Percentiles rank a stretch among this genome's conserved stretches.
phyloP scores from a whole-genome alignment of 129 eudicot species.

The Arctium minus region DNA sequence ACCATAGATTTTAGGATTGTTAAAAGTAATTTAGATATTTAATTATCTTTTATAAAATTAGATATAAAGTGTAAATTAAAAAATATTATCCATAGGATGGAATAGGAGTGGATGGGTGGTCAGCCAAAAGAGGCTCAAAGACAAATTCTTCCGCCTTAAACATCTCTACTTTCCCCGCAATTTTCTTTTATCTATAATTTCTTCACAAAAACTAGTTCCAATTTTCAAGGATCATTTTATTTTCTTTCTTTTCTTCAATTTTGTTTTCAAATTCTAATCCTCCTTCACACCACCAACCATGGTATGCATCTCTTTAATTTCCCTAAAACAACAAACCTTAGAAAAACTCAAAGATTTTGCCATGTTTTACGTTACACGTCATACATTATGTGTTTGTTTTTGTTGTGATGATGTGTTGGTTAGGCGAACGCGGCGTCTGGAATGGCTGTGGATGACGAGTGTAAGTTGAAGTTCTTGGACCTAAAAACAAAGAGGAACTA shows the following conservation, averaged over 20 bases:
- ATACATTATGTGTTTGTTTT: constrained; percentile 5
- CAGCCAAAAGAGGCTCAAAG: constrained; percentile 30
- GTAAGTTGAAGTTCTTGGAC: constrained; percentile 77
- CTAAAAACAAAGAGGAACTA: constrained; percentile 72
- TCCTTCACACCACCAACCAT: constrained; percentile 29
- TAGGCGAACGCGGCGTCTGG: constrained; percentile 89
- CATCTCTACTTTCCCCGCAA: constrained; percentile 33
- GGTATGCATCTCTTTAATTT: constrained; percentile 19
- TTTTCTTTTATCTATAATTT: constrained; percentile 23
- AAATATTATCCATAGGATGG: constrained; percentile 22
- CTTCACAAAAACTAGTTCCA: constrained; percentile 16
- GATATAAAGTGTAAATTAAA: no score
- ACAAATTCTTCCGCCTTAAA: constrained; percentile 31
- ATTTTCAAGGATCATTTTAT: constrained; percentile 26
- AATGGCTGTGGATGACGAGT: constrained; percentile 84
- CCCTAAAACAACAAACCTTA: background rate
- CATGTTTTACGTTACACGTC: background rate
- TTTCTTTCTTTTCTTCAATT: constrained; percentile 1
- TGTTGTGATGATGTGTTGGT: constrained; percentile 18
- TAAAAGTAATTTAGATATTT: no score
- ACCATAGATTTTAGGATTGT: no score
- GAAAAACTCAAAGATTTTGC: background rate
- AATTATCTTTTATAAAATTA: background rate
- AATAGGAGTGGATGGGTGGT: constrained; percentile 40
- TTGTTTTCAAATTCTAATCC: constrained; percentile 17